These are phyloP conservation scores for Plantago elongata DNA, from an alignment of 257 asterid species.

Conservation along the genomic window DNA sequence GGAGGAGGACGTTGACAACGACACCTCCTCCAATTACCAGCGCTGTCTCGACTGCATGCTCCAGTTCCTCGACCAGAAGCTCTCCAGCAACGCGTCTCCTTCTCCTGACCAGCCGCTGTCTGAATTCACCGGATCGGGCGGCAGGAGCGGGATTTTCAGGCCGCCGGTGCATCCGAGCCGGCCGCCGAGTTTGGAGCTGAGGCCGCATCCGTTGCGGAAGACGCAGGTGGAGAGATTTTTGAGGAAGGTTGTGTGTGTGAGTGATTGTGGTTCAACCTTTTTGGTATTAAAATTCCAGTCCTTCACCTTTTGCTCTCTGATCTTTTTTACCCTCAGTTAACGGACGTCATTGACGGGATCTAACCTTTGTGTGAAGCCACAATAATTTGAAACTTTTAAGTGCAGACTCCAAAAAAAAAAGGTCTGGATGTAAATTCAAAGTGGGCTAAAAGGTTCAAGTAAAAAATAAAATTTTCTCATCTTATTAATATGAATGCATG, in stretches of 20 bases:
- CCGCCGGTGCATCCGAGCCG: conserved; percentile 74
- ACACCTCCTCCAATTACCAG: conserved; percentile 50
- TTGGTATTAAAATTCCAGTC: no score
- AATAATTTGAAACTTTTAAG: no score
- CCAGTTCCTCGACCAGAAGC: conserved; percentile 73
- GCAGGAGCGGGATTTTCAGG: conserved; percentile 54
- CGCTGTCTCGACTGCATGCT: conserved; percentile 86
- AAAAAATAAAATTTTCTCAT: no score
- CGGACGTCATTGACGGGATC: no score
- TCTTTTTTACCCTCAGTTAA: no score
- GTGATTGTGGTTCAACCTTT: conserved; percentile 46
- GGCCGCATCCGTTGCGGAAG: conserved; percentile 90
- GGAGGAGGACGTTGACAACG: conserved; percentile 55
- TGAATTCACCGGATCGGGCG: conserved; percentile 61
- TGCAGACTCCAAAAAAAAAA: no score
- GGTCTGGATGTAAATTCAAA: no score
- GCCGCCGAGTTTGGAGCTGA: conserved; percentile 73
- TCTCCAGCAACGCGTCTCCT: conserved; percentile 36
- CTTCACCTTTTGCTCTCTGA: no score
- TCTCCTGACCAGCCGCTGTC: conserved; percentile 52
- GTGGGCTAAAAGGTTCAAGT: no score
- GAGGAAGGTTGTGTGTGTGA: conserved; percentile 50
- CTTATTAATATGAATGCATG: no score
- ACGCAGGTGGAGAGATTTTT: conserved; percentile 71
- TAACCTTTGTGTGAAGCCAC: no score